phyloP scores from a whole-genome alignment of 148 eudicot species.

The Oxyria digyna region DNA sequence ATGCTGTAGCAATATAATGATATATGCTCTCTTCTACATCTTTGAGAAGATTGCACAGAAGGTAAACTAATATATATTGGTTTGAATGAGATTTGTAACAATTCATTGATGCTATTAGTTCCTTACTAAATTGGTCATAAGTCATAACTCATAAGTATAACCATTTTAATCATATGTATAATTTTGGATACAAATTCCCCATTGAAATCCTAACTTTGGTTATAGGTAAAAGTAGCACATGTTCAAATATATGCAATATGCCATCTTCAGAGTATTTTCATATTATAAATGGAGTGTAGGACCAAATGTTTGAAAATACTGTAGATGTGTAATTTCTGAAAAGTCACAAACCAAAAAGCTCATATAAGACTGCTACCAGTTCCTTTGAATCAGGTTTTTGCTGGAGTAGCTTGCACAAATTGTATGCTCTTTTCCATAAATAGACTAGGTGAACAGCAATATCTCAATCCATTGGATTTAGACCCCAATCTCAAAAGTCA shows the following conservation, averaged over 20 bases:
- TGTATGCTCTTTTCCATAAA: slow-evolving; percentile 1
- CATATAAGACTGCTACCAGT: not conserved
- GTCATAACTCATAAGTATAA: no score
- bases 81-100: not conserved
- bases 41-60: not conserved
- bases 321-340: no score
- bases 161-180: not conserved
- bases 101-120: not conserved
- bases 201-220: not conserved
- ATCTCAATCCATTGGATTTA: slow-evolving; percentile 1
- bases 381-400: not conserved
- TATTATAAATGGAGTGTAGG: no score
- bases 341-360: no score
- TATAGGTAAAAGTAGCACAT: not conserved
- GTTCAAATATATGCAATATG: not conserved
- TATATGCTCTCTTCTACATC: not conserved
- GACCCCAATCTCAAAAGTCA: not conserved
- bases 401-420: slow-evolving; percentile 6
- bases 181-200: not conserved
- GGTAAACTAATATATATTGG: not conserved
- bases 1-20: slow-evolving; percentile 7
- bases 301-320: no score
- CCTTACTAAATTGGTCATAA: not conserved
- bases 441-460: slow-evolving; percentile 10
- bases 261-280: no score